phyloP scores from a whole-genome alignment of 2,329 filamentous ascomycete genomes.

The Thyridium curvatum region DNA sequence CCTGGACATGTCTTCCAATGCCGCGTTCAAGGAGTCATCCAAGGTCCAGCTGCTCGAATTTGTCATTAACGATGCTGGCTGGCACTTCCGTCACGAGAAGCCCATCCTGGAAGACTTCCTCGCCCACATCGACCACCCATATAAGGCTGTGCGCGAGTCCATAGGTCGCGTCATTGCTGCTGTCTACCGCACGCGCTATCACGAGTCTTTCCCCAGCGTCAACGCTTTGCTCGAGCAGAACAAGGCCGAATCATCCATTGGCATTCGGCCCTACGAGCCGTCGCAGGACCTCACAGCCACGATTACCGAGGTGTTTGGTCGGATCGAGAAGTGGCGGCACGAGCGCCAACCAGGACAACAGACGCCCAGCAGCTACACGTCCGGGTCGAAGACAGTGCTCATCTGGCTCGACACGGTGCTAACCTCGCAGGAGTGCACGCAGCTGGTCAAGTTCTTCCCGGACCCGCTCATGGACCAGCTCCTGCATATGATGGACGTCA shows the following conservation, averaged over 20 bases:
- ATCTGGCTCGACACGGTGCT: conserved; percentile 91
- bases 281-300: conserved; percentile 66
- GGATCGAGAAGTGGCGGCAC: conserved; percentile 81
- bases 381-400: conserved; percentile 90
- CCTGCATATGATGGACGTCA: conserved; percentile 99
- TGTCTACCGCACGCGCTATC: conserved; percentile 86
- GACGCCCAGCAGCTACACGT: conserved; percentile 89
- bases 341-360: conserved; percentile 83
- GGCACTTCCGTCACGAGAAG: conserved; percentile 90
- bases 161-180: conserved; percentile 85
- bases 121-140: conserved; percentile 88
- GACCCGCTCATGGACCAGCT: conserved; percentile 85
- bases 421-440: conserved; percentile 86
- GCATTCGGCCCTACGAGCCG: conserved; percentile 76
- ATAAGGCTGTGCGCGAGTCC: conserved; percentile 92
- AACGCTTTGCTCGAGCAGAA: conserved; percentile 69
- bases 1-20: conserved; percentile 90
- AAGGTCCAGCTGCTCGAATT: conserved; percentile 91
- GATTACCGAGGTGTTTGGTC: conserved; percentile 68
- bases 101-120: conserved; percentile 88
- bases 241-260: conserved; percentile 73
- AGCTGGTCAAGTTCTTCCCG: conserved; percentile 87
- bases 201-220: conserved; percentile 87
- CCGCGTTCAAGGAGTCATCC: conserved; percentile 97
- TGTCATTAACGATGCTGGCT: conserved; percentile 78